phyloP scores from a whole-genome alignment of 73 alveolate genomes.

The Tetrahymena borealis region DNA sequence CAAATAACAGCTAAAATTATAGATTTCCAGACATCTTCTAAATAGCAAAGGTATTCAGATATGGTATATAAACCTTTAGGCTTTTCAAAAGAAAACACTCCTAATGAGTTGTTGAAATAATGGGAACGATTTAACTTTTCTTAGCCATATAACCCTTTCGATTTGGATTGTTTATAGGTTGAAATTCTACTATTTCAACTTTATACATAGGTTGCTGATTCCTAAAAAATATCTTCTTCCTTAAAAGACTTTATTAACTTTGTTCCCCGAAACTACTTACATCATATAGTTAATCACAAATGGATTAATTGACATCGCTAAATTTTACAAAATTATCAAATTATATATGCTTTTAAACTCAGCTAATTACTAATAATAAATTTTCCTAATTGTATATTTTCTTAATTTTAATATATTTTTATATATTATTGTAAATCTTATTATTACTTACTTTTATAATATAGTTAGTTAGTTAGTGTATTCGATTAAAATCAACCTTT shows the following conservation, averaged over 20 bases:
- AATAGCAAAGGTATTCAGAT: background rate
- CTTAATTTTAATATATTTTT: too few relatives aligned
- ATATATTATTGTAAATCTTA: too few relatives aligned
- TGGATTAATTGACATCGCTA: background rate
- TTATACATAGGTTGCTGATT: background rate
- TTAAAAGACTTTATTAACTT: background rate
- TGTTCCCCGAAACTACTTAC: background rate
- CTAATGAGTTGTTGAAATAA: background rate
- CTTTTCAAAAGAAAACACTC: background rate
- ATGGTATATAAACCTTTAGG: background rate
- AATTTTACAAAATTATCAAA: too few relatives aligned
- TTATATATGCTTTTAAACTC: too few relatives aligned
- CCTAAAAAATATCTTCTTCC: background rate
- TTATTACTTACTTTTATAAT: too few relatives aligned
- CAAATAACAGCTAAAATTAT: background rate
- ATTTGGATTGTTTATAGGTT: background rate
- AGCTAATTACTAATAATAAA: too few relatives aligned
- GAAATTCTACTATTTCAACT: background rate
- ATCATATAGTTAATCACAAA: background rate
- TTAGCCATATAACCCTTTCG: background rate
- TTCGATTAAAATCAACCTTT: too few relatives aligned
- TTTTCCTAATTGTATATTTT: too few relatives aligned
- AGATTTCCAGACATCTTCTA: background rate
- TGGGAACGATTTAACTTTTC: background rate
- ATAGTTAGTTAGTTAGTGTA: too few relatives aligned